phyloP scores from a whole-genome alignment of 2,329 filamentous ascomycete genomes.

The Ceratocystis smalleyi region DNA sequence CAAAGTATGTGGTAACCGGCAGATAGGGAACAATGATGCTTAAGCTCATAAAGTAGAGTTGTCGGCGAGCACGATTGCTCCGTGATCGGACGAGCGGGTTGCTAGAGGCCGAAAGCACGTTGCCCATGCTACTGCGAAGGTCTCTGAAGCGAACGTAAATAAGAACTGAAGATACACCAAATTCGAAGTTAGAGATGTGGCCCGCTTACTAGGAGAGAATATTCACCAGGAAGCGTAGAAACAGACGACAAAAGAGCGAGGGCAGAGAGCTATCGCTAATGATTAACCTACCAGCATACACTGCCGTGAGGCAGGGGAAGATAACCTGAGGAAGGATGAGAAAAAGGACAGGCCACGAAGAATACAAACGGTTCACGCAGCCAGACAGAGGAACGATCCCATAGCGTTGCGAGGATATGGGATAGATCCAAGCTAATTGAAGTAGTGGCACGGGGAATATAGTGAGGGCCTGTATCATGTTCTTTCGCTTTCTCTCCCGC shows the following conservation, averaged over 20 bases:
- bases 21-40: conserved; percentile 37
- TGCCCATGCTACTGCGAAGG: conserved; percentile 29
- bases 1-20: conserved; percentile 31
- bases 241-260: conserved; percentile 1
- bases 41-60: conserved; percentile 41
- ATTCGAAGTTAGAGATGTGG: not conserved
- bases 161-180: conserved; percentile 25
- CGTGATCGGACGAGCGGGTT: conserved; percentile 11
- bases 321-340: conserved; percentile 32
- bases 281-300: conserved; percentile 32
- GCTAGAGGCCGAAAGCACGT: conserved; percentile 23
- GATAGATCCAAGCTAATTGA: conserved; percentile 34
- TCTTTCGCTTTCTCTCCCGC: conserved; percentile 29
- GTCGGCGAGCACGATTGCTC: conserved; percentile 32
- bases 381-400: conserved; percentile 35
- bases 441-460: conserved; percentile 39
- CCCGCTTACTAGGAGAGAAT: too few relatives aligned
- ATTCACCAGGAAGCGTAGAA: not conserved
- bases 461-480: conserved; percentile 35
- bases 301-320: conserved; percentile 30
- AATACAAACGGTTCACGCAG: conserved; percentile 31
- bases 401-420: conserved; percentile 34
- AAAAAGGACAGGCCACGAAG: conserved; percentile 35
- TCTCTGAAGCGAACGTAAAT: conserved; percentile 34
- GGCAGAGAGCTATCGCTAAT: not conserved